phyloP scores from a whole-genome alignment of 345 rosid genomes.

The Acer negundo region DNA sequence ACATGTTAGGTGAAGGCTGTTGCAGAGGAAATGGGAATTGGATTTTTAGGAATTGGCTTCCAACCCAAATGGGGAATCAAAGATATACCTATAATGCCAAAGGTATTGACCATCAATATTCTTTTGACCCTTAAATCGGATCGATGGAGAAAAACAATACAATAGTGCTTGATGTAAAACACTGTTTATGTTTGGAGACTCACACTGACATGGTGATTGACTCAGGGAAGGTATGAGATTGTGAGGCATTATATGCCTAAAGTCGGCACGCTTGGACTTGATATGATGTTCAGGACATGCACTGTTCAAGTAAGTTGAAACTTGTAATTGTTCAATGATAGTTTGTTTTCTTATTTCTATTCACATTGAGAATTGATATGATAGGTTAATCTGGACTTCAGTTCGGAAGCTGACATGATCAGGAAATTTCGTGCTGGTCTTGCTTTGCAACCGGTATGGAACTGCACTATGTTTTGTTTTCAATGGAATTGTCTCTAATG shows the following conservation, averaged over 20 bases:
- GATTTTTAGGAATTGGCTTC: constrained; percentile 96
- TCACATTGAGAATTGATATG: constrained; percentile 15
- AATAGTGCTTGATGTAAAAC: background rate
- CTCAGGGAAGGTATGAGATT: constrained; percentile 96
- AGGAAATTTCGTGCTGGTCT: constrained; percentile 94
- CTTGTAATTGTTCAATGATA: constrained; percentile 16
- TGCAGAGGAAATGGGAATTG: constrained; percentile 98
- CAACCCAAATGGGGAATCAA: constrained; percentile 89
- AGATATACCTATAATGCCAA: constrained; percentile 97
- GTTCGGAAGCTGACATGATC: constrained; percentile 97
- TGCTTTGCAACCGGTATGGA: constrained; percentile 93
- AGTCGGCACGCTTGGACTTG: constrained; percentile 94
- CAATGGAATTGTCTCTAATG: constrained; percentile 20
- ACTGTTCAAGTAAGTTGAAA: constrained; percentile 85
- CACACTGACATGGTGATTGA: constrained; percentile 31
- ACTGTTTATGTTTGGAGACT: background rate
- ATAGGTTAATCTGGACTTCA: constrained; percentile 96
- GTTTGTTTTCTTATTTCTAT: background rate
- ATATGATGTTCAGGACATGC: constrained; percentile 98
- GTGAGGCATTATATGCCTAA: constrained; percentile 99
- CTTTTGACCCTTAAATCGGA: background rate
- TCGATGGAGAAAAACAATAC: background rate
- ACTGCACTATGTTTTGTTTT: constrained; percentile 21
- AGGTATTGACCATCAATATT: constrained; percentile 49
- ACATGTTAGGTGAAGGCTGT: constrained; percentile 86